A percentile compares a stretch with the other conserved stretches of the same genome.
These are phyloP conservation scores for Salix suchowensis DNA, from an alignment of 345 rosid species.

Conservation along the genomic window DNA sequence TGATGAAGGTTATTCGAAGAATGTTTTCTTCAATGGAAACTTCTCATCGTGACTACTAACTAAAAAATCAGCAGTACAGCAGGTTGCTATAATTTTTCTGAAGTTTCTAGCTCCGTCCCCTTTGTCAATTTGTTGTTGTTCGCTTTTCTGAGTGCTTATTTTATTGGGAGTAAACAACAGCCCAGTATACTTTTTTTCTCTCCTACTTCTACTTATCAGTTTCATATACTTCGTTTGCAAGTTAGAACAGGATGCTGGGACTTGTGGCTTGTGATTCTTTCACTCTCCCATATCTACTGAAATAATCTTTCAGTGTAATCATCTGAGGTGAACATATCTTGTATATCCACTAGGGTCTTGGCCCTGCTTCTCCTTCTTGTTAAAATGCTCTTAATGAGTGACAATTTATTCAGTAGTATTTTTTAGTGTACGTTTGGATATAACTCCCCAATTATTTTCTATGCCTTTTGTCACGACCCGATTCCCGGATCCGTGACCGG, in stretches of 20 bases:
- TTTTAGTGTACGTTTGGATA: no score
- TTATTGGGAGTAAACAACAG: not conserved
- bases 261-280: not conserved
- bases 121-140: not conserved
- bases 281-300: not conserved
- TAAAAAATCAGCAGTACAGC: not conserved
- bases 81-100: not conserved
- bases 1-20: slow-evolving; percentile 29
- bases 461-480: no score
- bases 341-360: not conserved
- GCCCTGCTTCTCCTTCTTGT: not conserved
- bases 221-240: not conserved
- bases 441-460: not conserved
- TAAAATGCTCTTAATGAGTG: not conserved
- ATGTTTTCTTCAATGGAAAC: not conserved
- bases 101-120: not conserved
- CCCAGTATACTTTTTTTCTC: not conserved
- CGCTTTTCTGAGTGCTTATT: not conserved
- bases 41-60: not conserved
- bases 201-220: not conserved
- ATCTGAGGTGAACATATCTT: not conserved
- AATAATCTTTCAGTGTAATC: not conserved
- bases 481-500: no score
- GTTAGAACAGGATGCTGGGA: not conserved
- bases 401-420: no score